These are phyloP conservation scores for Phytophthora pistaciae DNA, from an alignment of 352 stramenopile genomes.

Conservation along the genomic window DNA sequence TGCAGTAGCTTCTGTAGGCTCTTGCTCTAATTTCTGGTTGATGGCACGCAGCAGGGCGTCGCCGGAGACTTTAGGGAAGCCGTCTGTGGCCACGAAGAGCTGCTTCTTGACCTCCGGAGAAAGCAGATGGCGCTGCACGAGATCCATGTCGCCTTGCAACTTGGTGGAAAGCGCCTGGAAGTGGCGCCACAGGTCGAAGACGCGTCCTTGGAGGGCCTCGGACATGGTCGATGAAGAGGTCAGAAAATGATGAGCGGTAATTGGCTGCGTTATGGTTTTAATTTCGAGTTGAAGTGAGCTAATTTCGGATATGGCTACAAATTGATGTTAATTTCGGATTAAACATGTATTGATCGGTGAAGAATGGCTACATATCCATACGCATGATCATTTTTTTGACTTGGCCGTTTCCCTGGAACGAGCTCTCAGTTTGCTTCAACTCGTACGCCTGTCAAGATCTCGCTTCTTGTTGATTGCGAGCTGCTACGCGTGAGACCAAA, in stretches of 20 bases:
- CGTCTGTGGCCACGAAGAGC: conserved; percentile 17
- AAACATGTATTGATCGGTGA: neutral
- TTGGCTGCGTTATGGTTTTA: neutral
- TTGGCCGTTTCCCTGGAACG: neutral
- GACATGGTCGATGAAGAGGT: conserved; percentile 1
- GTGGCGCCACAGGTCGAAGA: conserved; percentile 47
- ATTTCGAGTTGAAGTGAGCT: neutral
- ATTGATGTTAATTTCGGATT: neutral
- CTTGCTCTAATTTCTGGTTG: conserved; percentile 26
- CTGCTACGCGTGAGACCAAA: conserved; percentile 7
- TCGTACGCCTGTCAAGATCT: neutral
- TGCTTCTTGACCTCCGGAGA: conserved; percentile 24
- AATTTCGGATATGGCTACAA: neutral
- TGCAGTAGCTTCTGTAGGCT: conserved; percentile 14
- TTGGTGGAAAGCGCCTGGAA: conserved; percentile 39
- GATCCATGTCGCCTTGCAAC: conserved; percentile 25
- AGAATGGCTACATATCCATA: neutral
- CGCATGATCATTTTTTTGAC: too few species aligned
- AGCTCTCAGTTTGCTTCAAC: neutral
- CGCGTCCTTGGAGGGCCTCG: conserved; percentile 43
- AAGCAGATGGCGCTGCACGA: conserved; percentile 21
- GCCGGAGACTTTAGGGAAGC: conserved; percentile 29
- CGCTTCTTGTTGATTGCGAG: conserved; percentile 5
- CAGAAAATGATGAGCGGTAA: neutral
- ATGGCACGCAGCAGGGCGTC: conserved; percentile 32